Base-by-base conservation (phyloP, 179 eudicot species). In the Sideroxylon spinosum region DNA sequence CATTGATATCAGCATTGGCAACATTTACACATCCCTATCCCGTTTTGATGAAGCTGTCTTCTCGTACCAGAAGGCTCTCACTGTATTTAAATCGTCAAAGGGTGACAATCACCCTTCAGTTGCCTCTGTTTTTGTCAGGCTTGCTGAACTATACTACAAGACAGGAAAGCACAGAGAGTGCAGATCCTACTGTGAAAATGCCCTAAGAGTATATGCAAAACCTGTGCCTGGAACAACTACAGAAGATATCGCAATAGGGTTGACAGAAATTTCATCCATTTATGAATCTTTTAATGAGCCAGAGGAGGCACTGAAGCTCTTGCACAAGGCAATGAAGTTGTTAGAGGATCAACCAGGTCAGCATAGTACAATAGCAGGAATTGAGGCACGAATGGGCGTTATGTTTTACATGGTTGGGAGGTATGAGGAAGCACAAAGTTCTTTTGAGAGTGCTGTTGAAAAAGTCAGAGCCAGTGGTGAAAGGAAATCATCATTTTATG, bases 31-130 rank as follows among this genome's bases (percentile, higher is more conserved):
- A 78, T 89, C 94, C 20, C 88, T 95, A 10, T 85, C 94, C 73
- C 91, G 99, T 50, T 91, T 89, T 69, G 98, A 95, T 44, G 99
- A 95, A 83, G 99, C 99, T 22, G 94, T 95, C 14, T 95, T 95
- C 88, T 90, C 99, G 72, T 95, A 91, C 82, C 99, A 95, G 80
- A 95, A 95, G 82, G 99, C 99, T 20, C 89, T 95, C 71, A 95
- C 98, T 32, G 98, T 95, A 72, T 92, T 91, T 83, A 95, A 95
- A 82, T 91, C 99, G 52, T 87, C 98, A 48, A 95, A 89, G 88
- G 99, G 99, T 65, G 99, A 95, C 79, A 93, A 95, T 81, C 99
- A 95, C 86, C 95, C 99, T 52, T 92, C 91, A 19, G 99, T 93
- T 80, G 99, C 99, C 48, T 91, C 97, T 55, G 99, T 92, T 26